phyloP scores from a whole-genome alignment of 805 yeast genomes.

The Sugiyamaella mastotermitis region DNA sequence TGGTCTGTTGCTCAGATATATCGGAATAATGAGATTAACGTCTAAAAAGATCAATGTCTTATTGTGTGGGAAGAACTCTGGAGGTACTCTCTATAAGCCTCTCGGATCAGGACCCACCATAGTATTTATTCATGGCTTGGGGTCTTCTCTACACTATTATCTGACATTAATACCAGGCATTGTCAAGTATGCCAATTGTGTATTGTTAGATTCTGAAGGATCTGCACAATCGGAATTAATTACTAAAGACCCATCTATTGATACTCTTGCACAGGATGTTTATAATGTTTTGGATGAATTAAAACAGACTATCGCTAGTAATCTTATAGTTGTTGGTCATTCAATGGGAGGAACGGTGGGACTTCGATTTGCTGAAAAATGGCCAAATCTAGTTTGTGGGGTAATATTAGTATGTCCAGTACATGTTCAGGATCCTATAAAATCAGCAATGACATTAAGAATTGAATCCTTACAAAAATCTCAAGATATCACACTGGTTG shows the following conservation, averaged over 20 bases:
- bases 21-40: neutral
- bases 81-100: neutral
- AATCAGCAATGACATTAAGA: neutral
- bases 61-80: neutral
- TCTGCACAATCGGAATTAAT: slow-evolving; percentile 4
- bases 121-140: slow-evolving; percentile 9
- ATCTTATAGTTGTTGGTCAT: slow-evolving; percentile 7
- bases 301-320: neutral
- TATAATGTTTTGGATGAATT: neutral
- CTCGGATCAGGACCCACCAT: neutral
- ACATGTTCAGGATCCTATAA: neutral
- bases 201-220: slow-evolving; percentile 7
- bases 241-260: neutral
- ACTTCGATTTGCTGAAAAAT: slow-evolving; percentile 3
- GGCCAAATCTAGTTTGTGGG: slow-evolving; percentile 1
- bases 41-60: slow-evolving; percentile 3
- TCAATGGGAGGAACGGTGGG: slow-evolving; percentile 12
- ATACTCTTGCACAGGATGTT: slow-evolving; percentile 6
- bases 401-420: neutral
- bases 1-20: too few species aligned
- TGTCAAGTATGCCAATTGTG: slow-evolving; percentile 4
- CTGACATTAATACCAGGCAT: slow-evolving; percentile 1
- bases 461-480: neutral
- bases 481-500: slow-evolving; percentile 1
- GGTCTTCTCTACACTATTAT: slow-evolving; percentile 8